Base-by-base conservation (phyloP, 768 basidiomycete genomes). In the Phaeolepiota aurea region DNA sequence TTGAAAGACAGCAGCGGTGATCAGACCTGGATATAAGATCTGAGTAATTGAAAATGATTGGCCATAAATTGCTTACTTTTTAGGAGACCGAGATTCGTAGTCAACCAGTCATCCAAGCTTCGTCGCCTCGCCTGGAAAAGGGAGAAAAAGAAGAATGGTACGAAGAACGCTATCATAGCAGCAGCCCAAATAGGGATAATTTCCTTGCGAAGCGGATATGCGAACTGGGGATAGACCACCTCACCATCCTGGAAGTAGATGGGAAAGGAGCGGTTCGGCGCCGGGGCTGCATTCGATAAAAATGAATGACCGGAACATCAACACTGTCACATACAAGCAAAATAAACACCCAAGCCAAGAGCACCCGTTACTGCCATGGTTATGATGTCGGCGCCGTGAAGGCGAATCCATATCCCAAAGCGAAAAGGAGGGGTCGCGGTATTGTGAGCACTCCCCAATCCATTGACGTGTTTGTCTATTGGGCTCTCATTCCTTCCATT, bases 311-410 rank as follows among this genome's bases (percentile, higher is more conserved):
- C 25, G 7, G 7, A 28, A 28, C 7, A 28, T 28, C n/a, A 20
- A 16, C 20, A 10, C 10, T 38, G 28, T 1, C n/a, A 54, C 57
- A 39, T 52, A 66, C 65, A 50, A 38, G 73, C 75, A 48, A 68
- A 63, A 51, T 77, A 75, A 3, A 77, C 66, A 13, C 76, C 76
- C 12, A 77, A 54, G 0, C 69, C 72, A 38, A 66, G 40, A n/a
- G 65, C 66, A n/a, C 73, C 75, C 65, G 76, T 72, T n/a, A 69
- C 51, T 0, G 65, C 69, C 74, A 79, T 74, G 1, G 74, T 75
- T 19, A 78, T 58, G 10, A 78, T 48, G 45, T 77, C 76, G 35
- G 72, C 51, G 3, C 61, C 65, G 61, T 77, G 71, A 3, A 72
- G 62, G 41, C 68, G 59, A 12, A 74, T 21, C 71, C 71, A 74